These are phyloP conservation scores for Phallus indusiatus DNA, from an alignment of 768 basidiomycete species.

Conservation along the genomic window DNA sequence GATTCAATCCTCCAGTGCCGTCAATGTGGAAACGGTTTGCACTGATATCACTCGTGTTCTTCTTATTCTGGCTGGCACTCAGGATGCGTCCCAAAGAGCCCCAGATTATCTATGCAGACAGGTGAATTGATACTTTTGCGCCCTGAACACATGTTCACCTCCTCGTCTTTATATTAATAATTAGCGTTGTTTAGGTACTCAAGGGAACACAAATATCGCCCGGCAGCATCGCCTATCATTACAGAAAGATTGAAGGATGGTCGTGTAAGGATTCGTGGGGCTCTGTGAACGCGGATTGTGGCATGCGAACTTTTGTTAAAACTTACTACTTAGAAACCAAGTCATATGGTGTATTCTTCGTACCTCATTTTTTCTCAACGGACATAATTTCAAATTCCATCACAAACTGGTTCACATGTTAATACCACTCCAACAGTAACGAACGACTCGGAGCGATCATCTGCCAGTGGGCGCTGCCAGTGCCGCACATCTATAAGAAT, in stretches of 20 bases:
- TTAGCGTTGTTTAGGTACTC: slow-evolving; percentile 49
- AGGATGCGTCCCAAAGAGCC: slow-evolving; percentile 24
- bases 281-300: slow-evolving; percentile 17
- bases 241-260: slow-evolving; percentile 72
- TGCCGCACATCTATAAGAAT: too few relatives aligned
- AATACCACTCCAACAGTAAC: too few relatives aligned
- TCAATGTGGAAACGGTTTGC: slow-evolving; percentile 38
- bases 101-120: slow-evolving; percentile 49
- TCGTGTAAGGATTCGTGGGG: slow-evolving; percentile 59
- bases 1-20: slow-evolving; percentile 36
- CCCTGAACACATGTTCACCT: not conserved
- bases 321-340: too few relatives aligned
- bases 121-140: slow-evolving; percentile 32
- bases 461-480: too few relatives aligned
- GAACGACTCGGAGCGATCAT: too few relatives aligned
- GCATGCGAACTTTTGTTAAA: not conserved
- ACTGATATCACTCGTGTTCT: slow-evolving; percentile 30
- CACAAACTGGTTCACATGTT: too few relatives aligned
- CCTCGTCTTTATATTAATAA: not conserved
- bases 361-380: too few relatives aligned
- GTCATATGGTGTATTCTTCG: too few relatives aligned
- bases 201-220: slow-evolving; percentile 70
- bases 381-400: too few relatives aligned
- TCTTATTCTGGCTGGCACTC: slow-evolving; percentile 37
- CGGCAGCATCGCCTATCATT: slow-evolving; percentile 77